phyloP scores from a whole-genome alignment of 768 basidiomycete genomes.

The Chalciporus pseudorubinellus region DNA sequence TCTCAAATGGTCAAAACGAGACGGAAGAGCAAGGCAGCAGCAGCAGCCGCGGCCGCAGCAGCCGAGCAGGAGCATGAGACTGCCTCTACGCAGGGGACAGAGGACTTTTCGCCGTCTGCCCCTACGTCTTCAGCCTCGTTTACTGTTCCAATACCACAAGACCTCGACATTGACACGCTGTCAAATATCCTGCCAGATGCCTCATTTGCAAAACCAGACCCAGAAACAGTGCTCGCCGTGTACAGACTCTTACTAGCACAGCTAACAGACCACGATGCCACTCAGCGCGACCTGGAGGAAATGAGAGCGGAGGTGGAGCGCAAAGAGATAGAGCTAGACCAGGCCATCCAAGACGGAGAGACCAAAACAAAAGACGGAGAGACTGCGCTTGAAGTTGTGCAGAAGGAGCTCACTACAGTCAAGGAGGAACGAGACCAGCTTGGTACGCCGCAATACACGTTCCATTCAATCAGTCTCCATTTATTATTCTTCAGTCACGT shows the following conservation, averaged over 20 bases:
- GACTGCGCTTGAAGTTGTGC: conserved; percentile 45
- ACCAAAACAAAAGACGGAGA: conserved; percentile 57
- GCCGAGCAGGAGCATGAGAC: conserved; percentile 34
- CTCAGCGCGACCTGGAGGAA: conserved; percentile 67
- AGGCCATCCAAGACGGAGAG: conserved; percentile 78
- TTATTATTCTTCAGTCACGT: conserved; percentile 37
- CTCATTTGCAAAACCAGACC: conserved; percentile 52
- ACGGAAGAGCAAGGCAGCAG: conserved; percentile 57
- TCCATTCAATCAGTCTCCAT: neutral
- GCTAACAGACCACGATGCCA: conserved; percentile 50
- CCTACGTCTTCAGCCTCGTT: conserved; percentile 26
- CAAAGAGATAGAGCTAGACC: conserved; percentile 82
- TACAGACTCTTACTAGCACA: conserved; percentile 64
- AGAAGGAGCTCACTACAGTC: conserved; percentile 52
- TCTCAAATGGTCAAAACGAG: conserved; percentile 50
- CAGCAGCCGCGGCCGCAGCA: conserved; percentile 31
- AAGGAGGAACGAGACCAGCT: conserved; percentile 67
- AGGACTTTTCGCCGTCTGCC: conserved; percentile 31
- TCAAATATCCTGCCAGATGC: conserved; percentile 60
- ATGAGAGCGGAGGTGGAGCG: conserved; percentile 61
- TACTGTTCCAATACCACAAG: conserved; percentile 54
- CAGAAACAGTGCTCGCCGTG: conserved; percentile 58
- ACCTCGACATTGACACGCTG: conserved; percentile 63
- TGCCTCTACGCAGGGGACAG: conserved; percentile 33
- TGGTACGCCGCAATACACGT: conserved; percentile 42